phyloP scores from a whole-genome alignment of 495 filamentous ascomycete species.

The Xylaria scruposa region DNA sequence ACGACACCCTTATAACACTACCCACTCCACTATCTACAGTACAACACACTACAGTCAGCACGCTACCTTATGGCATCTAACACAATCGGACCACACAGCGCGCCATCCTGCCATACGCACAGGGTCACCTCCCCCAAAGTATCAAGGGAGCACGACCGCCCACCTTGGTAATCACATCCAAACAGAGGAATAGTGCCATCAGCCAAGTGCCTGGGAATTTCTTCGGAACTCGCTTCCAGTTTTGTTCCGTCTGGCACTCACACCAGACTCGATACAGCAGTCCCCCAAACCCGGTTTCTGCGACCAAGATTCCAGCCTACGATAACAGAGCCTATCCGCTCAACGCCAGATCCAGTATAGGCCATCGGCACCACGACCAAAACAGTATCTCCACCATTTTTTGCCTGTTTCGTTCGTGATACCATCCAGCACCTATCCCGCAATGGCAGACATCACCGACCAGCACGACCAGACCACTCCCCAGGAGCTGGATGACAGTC shows the following conservation, averaged over 20 bases:
- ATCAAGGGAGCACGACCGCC: constrained; percentile 21
- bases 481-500: constrained; percentile 66
- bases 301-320: constrained; percentile 53
- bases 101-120: constrained; percentile 14
- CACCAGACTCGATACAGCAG: constrained; percentile 62
- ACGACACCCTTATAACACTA: not conserved
- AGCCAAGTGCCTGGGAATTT: constrained; percentile 33
- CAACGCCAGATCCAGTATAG: constrained; percentile 64
- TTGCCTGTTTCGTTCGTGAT: constrained; percentile 59
- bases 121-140: constrained; percentile 14
- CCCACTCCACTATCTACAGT: constrained; percentile 13
- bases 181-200: constrained; percentile 30
- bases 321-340: constrained; percentile 55
- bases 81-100: constrained; percentile 28
- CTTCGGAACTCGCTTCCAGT: constrained; percentile 50
- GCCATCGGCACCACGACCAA: constrained; percentile 64
- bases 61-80: constrained; percentile 25
- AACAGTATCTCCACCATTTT: constrained; percentile 60
- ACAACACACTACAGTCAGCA: constrained; percentile 8
- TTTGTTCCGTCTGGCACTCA: constrained; percentile 48
- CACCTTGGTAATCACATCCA: constrained; percentile 28
- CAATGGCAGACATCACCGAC: constrained; percentile 69
- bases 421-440: constrained; percentile 49
- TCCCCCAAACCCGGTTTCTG: constrained; percentile 58
- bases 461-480: constrained; percentile 66